Base-by-base conservation (phyloP, 495 filamentous ascomycete genomes). In the Amniculicola lignicola region DNA sequence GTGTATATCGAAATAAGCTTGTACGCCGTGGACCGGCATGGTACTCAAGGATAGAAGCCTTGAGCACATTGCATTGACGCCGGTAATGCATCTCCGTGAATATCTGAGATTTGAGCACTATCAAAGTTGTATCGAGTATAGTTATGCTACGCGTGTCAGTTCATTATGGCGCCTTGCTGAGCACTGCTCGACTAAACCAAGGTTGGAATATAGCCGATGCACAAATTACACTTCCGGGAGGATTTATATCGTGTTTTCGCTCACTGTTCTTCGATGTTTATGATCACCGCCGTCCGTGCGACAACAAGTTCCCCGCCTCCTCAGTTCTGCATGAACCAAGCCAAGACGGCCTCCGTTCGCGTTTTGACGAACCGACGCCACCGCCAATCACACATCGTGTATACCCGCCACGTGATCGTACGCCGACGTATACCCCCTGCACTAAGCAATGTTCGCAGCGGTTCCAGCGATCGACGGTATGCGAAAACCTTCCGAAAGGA, bases 401-500 rank as follows among this genome's bases (percentile, higher is more conserved):
- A 3, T 29, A 3, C 16, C 25, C 12, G 6, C 31, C 51, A 45
- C 53, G 44, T 56, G 53, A 56, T 42, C 25, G 36, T 19, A 28
- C 9, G 12, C 22, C 23, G 35, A 49, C 33, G 54, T 42, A 57
- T 43, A 51, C 11, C 16, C 44, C 45, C 38, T 57, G 54, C 46
- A 38, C 18, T 37, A 25, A 28, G 16, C 38, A 51, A 3, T 44
- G 54, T 57, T 57, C 54, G 54, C 54, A 57, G 54, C 21, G 16
- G 54, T 57, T 57, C 54, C 54, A 57, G 54, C 18, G 27, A 36
- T 57, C 54, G 27, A 57, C 36, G 33, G 49, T 42, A 27, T 46
- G 21, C 15, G 12, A 18, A 51, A 41, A 23, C 19, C 14, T 40
- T 22, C 35, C 35, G 27, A 21, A 51, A 40, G n/a, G 4, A 37